Evolutionary conservation across 768 basidiomycete species (phyloP).

Genomic region (Hericium rajendrae): DNA sequence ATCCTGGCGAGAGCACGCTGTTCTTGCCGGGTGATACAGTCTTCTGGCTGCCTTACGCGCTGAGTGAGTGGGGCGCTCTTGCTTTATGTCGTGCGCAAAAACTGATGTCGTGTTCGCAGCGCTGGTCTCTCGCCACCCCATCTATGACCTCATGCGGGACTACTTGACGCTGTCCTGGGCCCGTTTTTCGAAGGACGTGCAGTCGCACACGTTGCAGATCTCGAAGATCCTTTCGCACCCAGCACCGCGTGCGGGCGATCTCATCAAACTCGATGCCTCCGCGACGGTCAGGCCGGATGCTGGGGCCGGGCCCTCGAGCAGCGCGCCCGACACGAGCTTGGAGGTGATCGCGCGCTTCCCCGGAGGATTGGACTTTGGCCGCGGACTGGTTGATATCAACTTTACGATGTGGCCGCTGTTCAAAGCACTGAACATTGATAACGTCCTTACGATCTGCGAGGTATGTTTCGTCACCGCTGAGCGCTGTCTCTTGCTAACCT

Average conservation of each 20-base stretch:
- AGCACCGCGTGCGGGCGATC: slow-evolving; percentile 78
- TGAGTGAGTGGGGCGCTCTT: slow-evolving; percentile 46
- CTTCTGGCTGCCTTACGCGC: slow-evolving; percentile 90
- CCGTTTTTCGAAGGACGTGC: slow-evolving; percentile 87
- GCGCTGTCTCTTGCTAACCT: neutral
- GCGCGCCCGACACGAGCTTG: slow-evolving; percentile 37
- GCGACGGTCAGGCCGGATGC: slow-evolving; percentile 42
- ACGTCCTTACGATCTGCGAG: slow-evolving; percentile 89
- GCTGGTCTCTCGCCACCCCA: slow-evolving; percentile 84
- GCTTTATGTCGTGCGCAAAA: slow-evolving; percentile 1
- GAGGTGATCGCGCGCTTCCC: slow-evolving; percentile 88
- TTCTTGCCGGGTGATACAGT: slow-evolving; percentile 86
- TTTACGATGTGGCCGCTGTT: slow-evolving; percentile 97
- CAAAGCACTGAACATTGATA: slow-evolving; percentile 86
- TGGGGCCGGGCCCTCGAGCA: slow-evolving; percentile 23
- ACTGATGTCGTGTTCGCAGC: slow-evolving; percentile 31
- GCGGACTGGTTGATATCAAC: slow-evolving; percentile 86
- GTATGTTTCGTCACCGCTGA: slow-evolving; percentile 26
- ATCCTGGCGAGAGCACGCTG: slow-evolving; percentile 79
- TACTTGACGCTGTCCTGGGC: slow-evolving; percentile 95
- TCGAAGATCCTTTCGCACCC: slow-evolving; percentile 83
- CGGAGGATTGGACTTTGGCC: slow-evolving; percentile 88
- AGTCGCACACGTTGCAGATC: slow-evolving; percentile 85
- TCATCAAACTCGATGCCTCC: slow-evolving; percentile 79
- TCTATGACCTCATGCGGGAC: slow-evolving; percentile 93